These are phyloP conservation scores for Stagonosporopsis cucurbitacearum DNA, from an alignment of 2,329 filamentous ascomycete species.

Conservation along the genomic window DNA sequence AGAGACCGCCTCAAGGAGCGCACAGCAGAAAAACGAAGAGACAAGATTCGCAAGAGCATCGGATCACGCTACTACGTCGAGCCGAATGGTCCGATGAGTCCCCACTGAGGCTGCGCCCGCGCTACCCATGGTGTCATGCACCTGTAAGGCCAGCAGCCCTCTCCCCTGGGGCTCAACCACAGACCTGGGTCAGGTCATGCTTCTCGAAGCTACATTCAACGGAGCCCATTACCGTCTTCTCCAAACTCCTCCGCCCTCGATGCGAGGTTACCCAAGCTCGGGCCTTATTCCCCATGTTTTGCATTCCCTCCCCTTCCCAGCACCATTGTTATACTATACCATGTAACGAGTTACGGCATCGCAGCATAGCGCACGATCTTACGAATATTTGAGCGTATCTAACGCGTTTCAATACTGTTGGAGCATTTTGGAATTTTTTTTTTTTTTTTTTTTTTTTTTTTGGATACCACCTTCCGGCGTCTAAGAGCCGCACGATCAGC, in stretches of 20 bases:
- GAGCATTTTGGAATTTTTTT: slow-evolving; percentile 5
- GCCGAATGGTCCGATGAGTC: slow-evolving; percentile 11
- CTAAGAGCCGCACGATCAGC: not conserved
- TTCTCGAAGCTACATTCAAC: slow-evolving; percentile 12
- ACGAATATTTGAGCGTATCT: slow-evolving; percentile 1
- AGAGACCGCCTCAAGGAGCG: slow-evolving; percentile 56
- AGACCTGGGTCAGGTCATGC: slow-evolving; percentile 8
- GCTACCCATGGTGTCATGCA: slow-evolving; percentile 7
- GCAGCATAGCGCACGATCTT: slow-evolving; percentile 4
- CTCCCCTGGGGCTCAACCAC: slow-evolving; percentile 1
- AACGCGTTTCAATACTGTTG: not conserved
- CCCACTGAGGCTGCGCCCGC: slow-evolving; percentile 8
- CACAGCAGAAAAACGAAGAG: slow-evolving; percentile 59
- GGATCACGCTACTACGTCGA: slow-evolving; percentile 52
- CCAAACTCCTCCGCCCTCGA: not conserved
- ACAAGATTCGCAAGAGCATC: slow-evolving; percentile 62
- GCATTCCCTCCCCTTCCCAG: not conserved
- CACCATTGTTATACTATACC: slow-evolving; percentile 19
- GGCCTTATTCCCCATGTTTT: slow-evolving; percentile 10
- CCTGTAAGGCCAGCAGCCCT: not conserved
- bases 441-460: slow-evolving; percentile 16
- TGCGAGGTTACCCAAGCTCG: slow-evolving; percentile 2
- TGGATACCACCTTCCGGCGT: slow-evolving; percentile 11
- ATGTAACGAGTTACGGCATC: slow-evolving; percentile 13
- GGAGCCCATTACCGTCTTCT: not conserved